Evolutionary conservation across 768 basidiomycete species (phyloP).

Genomic region (Naganishia kalamii): DNA sequence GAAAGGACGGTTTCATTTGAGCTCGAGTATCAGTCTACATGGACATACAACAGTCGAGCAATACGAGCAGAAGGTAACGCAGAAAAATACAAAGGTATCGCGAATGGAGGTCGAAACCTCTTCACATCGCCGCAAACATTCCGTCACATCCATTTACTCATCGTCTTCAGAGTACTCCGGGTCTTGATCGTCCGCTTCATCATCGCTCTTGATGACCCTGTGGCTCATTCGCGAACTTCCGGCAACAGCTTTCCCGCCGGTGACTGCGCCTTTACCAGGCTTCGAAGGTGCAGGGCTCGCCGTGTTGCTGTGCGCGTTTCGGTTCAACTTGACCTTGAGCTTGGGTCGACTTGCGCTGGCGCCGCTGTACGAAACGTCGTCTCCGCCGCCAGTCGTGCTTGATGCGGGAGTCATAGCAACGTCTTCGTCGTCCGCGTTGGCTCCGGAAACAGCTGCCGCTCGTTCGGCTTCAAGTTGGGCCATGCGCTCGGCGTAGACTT

Average conservation of each 20-base stretch:
- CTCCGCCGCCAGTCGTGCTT: background rate
- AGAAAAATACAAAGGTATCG: background rate
- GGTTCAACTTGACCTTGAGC: constrained; percentile 9
- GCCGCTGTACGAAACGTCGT: constrained; percentile 12
- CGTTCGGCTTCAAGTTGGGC: constrained; percentile 11
- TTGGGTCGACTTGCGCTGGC: constrained; percentile 5
- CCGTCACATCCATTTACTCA: background rate
- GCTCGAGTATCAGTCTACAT: too few relatives aligned
- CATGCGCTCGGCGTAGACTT: constrained; percentile 56
- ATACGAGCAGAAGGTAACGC: too few relatives aligned
- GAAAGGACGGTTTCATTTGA: too few relatives aligned
- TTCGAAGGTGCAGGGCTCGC: constrained; percentile 4
- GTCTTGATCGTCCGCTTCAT: background rate
- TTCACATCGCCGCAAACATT: too few relatives aligned
- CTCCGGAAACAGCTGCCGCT: background rate
- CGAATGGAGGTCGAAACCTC: too few relatives aligned
- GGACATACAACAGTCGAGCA: too few relatives aligned
- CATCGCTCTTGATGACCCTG: constrained; percentile 2
- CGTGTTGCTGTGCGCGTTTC: background rate
- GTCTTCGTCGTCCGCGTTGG: background rate
- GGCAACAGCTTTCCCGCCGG: background rate
- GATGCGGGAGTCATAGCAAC: background rate
- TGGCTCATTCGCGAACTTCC: constrained; percentile 1
- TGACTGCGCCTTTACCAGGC: background rate
- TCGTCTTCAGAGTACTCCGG: constrained; percentile 4